phyloP scores from a whole-genome alignment of 2,329 filamentous ascomycete genomes.

The Cadophora luteo-olivacea region DNA sequence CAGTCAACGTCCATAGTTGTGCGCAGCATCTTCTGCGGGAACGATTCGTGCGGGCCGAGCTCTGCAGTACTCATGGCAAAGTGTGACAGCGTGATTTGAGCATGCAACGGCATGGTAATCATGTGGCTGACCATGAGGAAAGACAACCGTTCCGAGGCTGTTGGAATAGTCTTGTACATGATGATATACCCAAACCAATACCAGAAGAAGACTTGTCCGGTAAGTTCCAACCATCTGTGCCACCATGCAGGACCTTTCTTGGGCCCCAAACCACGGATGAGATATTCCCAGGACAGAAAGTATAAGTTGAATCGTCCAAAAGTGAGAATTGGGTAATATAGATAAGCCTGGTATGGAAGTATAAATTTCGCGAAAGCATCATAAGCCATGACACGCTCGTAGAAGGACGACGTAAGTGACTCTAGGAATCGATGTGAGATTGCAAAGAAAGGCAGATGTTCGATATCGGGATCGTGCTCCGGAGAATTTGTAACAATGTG shows the following conservation, averaged over 20 bases:
- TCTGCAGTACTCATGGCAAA: constrained; percentile 94
- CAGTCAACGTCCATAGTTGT: constrained; percentile 96
- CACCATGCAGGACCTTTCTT: constrained; percentile 80
- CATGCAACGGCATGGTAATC: constrained; percentile 80
- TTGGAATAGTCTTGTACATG: constrained; percentile 75
- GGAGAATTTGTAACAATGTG: constrained; percentile 95
- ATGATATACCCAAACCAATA: constrained; percentile 85
- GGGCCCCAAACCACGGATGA: constrained; percentile 73
- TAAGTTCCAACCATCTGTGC: constrained; percentile 82
- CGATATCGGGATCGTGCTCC: constrained; percentile 95
- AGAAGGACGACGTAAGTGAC: constrained; percentile 79
- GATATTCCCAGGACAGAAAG: constrained; percentile 78
- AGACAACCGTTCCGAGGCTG: constrained; percentile 69
- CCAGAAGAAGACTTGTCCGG: constrained; percentile 83
- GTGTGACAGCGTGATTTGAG: constrained; percentile 90
- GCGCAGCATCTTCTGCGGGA: constrained; percentile 87
- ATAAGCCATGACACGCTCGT: constrained; percentile 80
- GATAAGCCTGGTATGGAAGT: constrained; percentile 77
- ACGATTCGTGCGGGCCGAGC: constrained; percentile 82
- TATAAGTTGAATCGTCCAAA: constrained; percentile 91
- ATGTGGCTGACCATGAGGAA: constrained; percentile 85
- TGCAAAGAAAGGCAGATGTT: constrained; percentile 89
- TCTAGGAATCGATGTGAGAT: constrained; percentile 82
- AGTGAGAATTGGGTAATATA: constrained; percentile 82
- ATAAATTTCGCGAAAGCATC: constrained; percentile 75